phyloP scores from a whole-genome alignment of 164 flowering plant genomes.

The Hamamelis virginiana region DNA sequence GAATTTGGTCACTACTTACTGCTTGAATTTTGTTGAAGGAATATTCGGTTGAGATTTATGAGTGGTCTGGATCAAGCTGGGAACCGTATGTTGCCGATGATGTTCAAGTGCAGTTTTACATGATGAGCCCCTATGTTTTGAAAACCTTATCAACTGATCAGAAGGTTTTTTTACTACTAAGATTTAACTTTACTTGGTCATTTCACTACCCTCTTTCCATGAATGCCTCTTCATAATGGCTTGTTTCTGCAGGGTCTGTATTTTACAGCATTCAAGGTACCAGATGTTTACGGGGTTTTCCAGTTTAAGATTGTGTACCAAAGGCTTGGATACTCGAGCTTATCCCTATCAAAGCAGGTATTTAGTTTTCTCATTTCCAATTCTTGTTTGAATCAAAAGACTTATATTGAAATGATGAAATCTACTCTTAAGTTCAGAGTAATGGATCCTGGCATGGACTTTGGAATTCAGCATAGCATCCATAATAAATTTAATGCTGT shows the following conservation, averaged over 20 bases:
- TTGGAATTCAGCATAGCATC: too few species aligned
- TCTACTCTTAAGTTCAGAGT: too few species aligned
- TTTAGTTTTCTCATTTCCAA: background rate
- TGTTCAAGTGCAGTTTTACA: conserved; percentile 95
- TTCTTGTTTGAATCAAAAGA: background rate
- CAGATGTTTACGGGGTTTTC: conserved; percentile 99
- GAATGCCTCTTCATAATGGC: background rate
- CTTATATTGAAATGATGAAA: too few species aligned
- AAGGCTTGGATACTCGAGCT: conserved; percentile 81
- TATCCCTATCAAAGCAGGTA: conserved; percentile 95
- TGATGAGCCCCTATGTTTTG: conserved; percentile 99
- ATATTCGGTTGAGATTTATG: conserved; percentile 83
- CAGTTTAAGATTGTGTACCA: conserved; percentile 97
- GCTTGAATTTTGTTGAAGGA: conserved; percentile 52
- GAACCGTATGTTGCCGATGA: conserved; percentile 87
- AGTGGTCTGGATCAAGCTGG: conserved; percentile 96
- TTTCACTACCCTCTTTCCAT: background rate
- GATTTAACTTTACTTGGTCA: background rate
- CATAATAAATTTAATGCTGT: too few species aligned
- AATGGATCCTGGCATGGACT: too few species aligned
- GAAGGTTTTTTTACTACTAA: conserved; percentile 49
- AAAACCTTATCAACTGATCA: conserved; percentile 72
- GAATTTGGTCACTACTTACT: background rate
- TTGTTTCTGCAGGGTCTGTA: conserved; percentile 68
- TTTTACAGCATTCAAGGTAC: conserved; percentile 80